Evolutionary conservation across 106 monocot genomes (phyloP), one percentile per base, ranked within the genome.

Genomic region (Gastrodia elata): DNA sequence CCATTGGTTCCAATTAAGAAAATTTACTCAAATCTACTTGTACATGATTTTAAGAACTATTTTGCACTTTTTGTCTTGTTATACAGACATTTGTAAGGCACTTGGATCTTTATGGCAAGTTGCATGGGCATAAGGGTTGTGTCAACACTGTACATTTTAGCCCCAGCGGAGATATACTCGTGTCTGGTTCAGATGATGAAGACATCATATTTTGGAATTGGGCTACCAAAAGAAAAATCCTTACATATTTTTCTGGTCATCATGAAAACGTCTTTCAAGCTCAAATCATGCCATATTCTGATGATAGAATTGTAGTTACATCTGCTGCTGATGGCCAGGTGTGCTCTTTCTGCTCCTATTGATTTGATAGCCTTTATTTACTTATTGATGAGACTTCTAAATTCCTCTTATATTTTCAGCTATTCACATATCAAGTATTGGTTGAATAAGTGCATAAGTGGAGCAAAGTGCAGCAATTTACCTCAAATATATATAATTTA

Each of bases 251-350:
- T 86, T 90, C 92, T 58, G 96, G 96, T 61, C 96, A 96, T 73
- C 27, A 33, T 0, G 92, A 88, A 27, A 92, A 92, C 77, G 80
- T 96, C 11, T 90, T 96, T 61, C 83, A 96, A 64, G 96, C 90
- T 24, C 82, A 77, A 72, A 74, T 92, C 75, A 88, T 96, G 89
- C 92, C 96, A 79, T 92, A 79, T 71, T 90, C 87, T 64, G 84
- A 88, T 81, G 96, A 92, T 61, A 75, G 77, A 10, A 84, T 80
- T 24, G 75, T 96, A n/a, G 71, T 92, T 73, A 86, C 96, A 55
- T 82, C 92, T 26, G 87, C 83, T 70, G 87, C 89, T 77, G 96
- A 96, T 86, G 96, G 96, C 1, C 92, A 90, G 96, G 96, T 90
- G 46, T 76, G 39, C 49, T 3, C 41, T 4, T 78, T 61, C 30